A percentile compares a stretch with the other conserved stretches of the same genome.
Evolutionary conservation across 108 stramenopile species (phyloP).

Genomic region (Skeletonema menzelii): DNA sequence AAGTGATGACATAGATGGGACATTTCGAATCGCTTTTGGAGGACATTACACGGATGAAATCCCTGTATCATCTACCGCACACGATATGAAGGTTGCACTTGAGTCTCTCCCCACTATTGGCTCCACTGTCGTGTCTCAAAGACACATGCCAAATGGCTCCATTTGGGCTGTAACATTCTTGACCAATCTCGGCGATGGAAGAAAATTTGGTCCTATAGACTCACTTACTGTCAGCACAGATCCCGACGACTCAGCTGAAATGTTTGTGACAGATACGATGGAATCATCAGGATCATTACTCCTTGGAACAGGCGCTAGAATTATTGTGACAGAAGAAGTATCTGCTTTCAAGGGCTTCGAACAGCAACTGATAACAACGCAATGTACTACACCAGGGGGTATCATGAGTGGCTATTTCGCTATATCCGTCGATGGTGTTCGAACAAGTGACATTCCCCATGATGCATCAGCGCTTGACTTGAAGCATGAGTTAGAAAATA

Average conservation of each 20-base stretch:
- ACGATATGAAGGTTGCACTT: slow-evolving; percentile 57
- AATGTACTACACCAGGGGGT: slow-evolving; percentile 11
- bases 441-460: slow-evolving; percentile 50
- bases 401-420: slow-evolving; percentile 55
- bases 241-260: slow-evolving; percentile 15
- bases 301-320: slow-evolving; percentile 19
- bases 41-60: slow-evolving; percentile 49
- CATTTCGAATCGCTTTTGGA: slow-evolving; percentile 55
- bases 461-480: slow-evolving; percentile 53
- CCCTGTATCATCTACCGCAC: slow-evolving; percentile 20
- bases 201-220: slow-evolving; percentile 26
- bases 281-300: slow-evolving; percentile 18
- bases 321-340: slow-evolving; percentile 28
- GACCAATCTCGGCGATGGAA: slow-evolving; percentile 12
- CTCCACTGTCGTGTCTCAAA: slow-evolving; percentile 34
- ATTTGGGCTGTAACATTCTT: slow-evolving; percentile 50
- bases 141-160: slow-evolving; percentile 21
- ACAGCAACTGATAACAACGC: slow-evolving; percentile 36
- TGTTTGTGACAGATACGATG: slow-evolving; percentile 11
- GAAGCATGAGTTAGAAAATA: slow-evolving; percentile 53
- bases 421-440: slow-evolving; percentile 55
- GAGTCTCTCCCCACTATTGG: slow-evolving; percentile 58
- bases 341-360: slow-evolving; percentile 48
- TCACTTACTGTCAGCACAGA: slow-evolving; percentile 35
- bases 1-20: slow-evolving; percentile 46